Evolutionary conservation across 495 filamentous ascomycete genomes (phyloP).

Genomic region (Parathielavia appendiculata): DNA sequence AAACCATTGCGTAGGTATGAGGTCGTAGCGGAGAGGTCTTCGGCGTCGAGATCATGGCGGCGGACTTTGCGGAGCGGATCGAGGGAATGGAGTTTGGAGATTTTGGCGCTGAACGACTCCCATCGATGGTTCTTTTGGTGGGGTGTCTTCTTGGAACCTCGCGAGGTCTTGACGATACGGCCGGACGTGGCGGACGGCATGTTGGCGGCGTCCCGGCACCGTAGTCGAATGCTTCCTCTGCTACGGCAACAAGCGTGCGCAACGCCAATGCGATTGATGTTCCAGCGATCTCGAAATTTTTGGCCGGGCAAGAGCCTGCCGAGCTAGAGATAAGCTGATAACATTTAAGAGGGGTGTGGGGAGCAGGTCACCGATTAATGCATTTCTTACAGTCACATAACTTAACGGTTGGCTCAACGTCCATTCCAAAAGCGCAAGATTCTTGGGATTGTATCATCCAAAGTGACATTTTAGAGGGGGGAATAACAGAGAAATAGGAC

Average conservation of each 20-base stretch:
- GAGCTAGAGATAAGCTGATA: conserved; percentile 34
- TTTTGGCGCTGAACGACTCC: conserved; percentile 87
- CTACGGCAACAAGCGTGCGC: neutral
- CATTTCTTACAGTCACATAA: neutral
- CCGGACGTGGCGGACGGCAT: conserved; percentile 57
- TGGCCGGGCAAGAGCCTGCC: conserved; percentile 21
- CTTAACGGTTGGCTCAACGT: too few species aligned
- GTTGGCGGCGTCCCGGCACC: conserved; percentile 23
- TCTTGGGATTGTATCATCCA: too few species aligned
- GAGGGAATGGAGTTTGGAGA: conserved; percentile 80
- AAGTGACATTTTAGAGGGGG: neutral
- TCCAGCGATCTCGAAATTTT: conserved; percentile 25
- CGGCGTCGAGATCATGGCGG: conserved; percentile 71
- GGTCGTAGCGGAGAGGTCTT: conserved; percentile 59
- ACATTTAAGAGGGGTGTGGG: conserved; percentile 13
- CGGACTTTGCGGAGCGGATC: conserved; percentile 86
- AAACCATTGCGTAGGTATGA: conserved; percentile 80
- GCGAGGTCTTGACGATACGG: conserved; percentile 59
- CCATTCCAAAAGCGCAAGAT: too few species aligned
- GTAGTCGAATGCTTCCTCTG: conserved; percentile 7
- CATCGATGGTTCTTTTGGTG: conserved; percentile 80
- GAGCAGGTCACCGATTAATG: neutral
- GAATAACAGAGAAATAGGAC: too few species aligned
- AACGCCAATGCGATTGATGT: neutral
- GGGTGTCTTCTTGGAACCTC: conserved; percentile 61